Conservation (phyloP, 78 protist genomes). For the Goniomonas avonlea region DNA sequence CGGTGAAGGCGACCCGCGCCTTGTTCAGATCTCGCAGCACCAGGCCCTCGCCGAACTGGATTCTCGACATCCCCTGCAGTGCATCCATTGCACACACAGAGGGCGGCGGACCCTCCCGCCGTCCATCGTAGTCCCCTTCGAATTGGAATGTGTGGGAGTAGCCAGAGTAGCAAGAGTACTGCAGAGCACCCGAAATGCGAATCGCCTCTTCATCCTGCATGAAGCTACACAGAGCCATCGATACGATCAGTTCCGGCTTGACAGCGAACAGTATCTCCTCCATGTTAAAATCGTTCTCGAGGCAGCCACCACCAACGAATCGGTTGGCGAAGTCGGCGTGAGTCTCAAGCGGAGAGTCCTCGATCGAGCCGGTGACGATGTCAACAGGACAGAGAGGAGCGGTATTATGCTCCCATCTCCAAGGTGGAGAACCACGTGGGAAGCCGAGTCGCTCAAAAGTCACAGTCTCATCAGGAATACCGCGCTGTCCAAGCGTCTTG, state of each 20-base stretch:
- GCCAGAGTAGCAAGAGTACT: background rate
- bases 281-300: background rate
- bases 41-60: background rate
- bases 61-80: background rate
- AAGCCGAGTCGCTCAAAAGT: slow-evolving; percentile 1
- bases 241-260: slow-evolving; percentile 12
- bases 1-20: slow-evolving; percentile 6
- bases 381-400: background rate
- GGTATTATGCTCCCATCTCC: background rate
- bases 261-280: slow-evolving; percentile 10
- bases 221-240: background rate
- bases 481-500: background rate
- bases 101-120: background rate
- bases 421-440: background rate
- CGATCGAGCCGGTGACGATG: background rate
- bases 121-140: background rate
- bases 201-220: slow-evolving; percentile 9
- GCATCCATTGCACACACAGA: slow-evolving; percentile 2
- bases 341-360: background rate
- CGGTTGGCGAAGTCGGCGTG: slow-evolving; percentile 14
- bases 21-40: slow-evolving; percentile 12
- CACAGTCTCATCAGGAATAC: background rate
- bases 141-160: background rate
- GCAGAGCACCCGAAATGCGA: slow-evolving; percentile 9
- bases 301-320: background rate